Percentiles rank a stretch among this genome's conserved stretches.
phyloP scores from a whole-genome alignment of 257 asterid species.

The Striga asiatica region DNA sequence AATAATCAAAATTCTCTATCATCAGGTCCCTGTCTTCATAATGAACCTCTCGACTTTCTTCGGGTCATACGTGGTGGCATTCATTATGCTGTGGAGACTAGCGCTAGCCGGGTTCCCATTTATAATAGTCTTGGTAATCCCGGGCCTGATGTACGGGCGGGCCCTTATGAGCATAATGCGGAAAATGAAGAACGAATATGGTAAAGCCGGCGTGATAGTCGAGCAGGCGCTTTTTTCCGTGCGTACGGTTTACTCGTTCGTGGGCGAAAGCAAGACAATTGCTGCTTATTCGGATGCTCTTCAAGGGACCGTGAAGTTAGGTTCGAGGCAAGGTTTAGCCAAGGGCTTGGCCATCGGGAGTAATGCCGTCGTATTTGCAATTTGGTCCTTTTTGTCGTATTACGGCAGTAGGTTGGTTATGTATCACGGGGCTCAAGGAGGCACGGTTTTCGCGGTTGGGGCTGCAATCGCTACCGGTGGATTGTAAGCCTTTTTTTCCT shows the following conservation, averaged over 20 bases:
- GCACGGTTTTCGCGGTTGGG: constrained; percentile 84
- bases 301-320: constrained; percentile 57
- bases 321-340: constrained; percentile 69
- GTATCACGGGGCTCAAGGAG: constrained; percentile 71
- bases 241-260: constrained; percentile 80
- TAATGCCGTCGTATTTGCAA: constrained; percentile 62
- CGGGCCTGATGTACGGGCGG: constrained; percentile 82
- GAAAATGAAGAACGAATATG: constrained; percentile 53
- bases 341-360: constrained; percentile 93
- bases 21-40: constrained; percentile 69
- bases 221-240: constrained; percentile 80
- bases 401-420: constrained; percentile 81
- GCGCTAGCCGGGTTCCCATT: constrained; percentile 74
- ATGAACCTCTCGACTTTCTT: constrained; percentile 58
- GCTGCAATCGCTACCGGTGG: constrained; percentile 82
- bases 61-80: constrained; percentile 55
- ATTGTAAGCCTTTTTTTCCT: constrained; percentile 37
- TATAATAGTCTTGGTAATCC: constrained; percentile 50
- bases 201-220: constrained; percentile 49
- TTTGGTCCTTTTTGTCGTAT: constrained; percentile 76
- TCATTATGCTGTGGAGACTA: constrained; percentile 62
- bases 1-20: too few species aligned
- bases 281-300: constrained; percentile 53
- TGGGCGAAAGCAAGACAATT: constrained; percentile 52
- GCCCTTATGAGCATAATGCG: constrained; percentile 55